Evolutionary conservation across 2,329 filamentous ascomycete species (phyloP), one percentile per base, ranked within the genome.

Genomic region (Trichoderma gracile): DNA sequence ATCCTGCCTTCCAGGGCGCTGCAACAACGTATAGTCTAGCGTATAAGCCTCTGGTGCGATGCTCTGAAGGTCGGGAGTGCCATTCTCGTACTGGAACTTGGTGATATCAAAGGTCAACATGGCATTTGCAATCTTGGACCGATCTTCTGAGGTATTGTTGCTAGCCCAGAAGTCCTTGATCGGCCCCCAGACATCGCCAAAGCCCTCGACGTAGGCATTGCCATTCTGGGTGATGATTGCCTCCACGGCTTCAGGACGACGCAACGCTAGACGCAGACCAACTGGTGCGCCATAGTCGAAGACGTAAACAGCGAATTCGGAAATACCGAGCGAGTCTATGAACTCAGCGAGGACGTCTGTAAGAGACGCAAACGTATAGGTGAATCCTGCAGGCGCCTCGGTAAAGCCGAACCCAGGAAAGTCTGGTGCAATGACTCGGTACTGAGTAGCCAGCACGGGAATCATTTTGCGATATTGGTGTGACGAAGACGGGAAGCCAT

Each of bases 61-160:
- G 12, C n/a, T 61, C 30, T 49, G 40, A 3, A 53, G 7, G 14
- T 53, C 12, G 0, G 47, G 58, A 15, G 58, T 61, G 38, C 58
- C 58, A 61, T 61, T 61, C 23, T 61, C 58, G 3, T 61, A 61
- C 5, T 61, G 58, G 42, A 61, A 61, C n/a, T 61, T 61, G 5
- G 58, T 61, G 15, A 61, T 61, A 2, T 61, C 58, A 23, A 61
- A 61, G 38, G 12, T 61, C 47, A 61, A n/a, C 58, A 61, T 61
- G 38, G 38, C 58, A 43, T 25, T 47, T 5, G 58, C 58, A 5
- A 61, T 9, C 25, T 61, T 61, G 10, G 58, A 43, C 33, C 58
- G 58, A 33, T 61, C 58, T 21, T 53, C 58, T 4, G 47, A 10
- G 10, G 47, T 61, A 5, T 61, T 61, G n/a, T 53, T 33, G 47